Conservation (phyloP, 805 yeast species). For the Hanseniaspora thailandica region DNA sequence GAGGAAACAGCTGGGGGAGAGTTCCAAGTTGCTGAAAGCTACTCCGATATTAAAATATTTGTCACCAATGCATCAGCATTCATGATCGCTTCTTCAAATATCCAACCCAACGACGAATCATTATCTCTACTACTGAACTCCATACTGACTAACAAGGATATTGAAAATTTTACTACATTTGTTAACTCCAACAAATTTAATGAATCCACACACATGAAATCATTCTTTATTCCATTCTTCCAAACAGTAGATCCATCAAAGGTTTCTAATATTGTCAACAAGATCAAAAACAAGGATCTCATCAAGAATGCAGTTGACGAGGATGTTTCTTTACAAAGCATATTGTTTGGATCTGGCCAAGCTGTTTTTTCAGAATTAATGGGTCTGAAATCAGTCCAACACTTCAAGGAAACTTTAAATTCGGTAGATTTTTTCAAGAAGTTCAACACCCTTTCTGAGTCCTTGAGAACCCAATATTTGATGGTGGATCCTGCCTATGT, state of each 20-base stretch:
- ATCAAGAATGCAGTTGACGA: background rate
- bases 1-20: background rate
- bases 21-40: background rate
- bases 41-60: background rate
- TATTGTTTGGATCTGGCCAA: background rate
- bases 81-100: background rate
- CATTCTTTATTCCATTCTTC: background rate
- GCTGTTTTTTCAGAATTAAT: background rate
- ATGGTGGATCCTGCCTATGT: background rate
- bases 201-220: background rate
- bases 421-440: background rate
- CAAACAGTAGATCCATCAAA: background rate
- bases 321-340: background rate
- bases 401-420: background rate
- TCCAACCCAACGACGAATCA: too few species aligned
- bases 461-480: background rate
- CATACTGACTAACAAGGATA: conserved; percentile 13
- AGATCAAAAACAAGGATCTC: background rate
- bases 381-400: background rate
- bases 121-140: too few species aligned
- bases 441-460: background rate
- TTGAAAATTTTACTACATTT: conserved; percentile 19
- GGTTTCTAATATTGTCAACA: background rate
- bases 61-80: background rate
- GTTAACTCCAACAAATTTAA: conserved; percentile 18